Base-by-base conservation (phyloP, 768 basidiomycete genomes). In the Saitozyma podzolica region DNA sequence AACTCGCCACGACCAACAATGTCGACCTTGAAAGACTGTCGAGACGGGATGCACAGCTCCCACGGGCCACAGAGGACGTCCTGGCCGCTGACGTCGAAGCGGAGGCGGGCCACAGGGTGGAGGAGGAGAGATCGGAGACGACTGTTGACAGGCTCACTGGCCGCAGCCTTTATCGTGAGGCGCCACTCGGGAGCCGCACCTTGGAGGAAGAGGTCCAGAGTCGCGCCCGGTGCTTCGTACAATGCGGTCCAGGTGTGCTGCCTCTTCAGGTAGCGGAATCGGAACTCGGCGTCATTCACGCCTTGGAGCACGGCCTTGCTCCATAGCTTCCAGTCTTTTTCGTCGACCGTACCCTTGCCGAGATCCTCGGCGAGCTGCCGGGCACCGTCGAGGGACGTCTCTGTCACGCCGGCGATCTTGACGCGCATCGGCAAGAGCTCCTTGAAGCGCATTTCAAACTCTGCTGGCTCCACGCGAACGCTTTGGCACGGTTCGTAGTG, bases 341-440 rank as follows among this genome's bases (percentile, higher is more conserved):
- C 80, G 0, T 39, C 37, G 11, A 66, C 68, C 47, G 63, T 60
- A 0, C 72, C 72, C 61, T 69, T 70, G 9, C 67, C 75, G 0
- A 62, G 9, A n/a, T 62, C 29, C 56, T 66, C 51, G 10, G 69
- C 66, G 52, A 66, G 40, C 37, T 67, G 16, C 56, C 72, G 37
- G 37, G 89, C 77, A 6, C 68, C 68, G 40, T 87, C 83, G 5
- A 95, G 83, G 3, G 86, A 76, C 4, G 81, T 78, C 55, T 82
- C 73, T 0, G 82, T 74, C 42, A 95, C 75, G 9, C 80, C 80
- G 10, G 66, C 62, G 37, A 82, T 61, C 14, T 83, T 81, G 37
- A 97, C 80, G 56, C 87, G 88, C 94, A 96, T 97, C 0, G 94
- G 94, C 14, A 97, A 84, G 6, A 85, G 82, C 0, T 88, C 84